Conservation (phyloP, 2,329 filamentous ascomycete species). For the Epichloe sylvatica region DNA sequence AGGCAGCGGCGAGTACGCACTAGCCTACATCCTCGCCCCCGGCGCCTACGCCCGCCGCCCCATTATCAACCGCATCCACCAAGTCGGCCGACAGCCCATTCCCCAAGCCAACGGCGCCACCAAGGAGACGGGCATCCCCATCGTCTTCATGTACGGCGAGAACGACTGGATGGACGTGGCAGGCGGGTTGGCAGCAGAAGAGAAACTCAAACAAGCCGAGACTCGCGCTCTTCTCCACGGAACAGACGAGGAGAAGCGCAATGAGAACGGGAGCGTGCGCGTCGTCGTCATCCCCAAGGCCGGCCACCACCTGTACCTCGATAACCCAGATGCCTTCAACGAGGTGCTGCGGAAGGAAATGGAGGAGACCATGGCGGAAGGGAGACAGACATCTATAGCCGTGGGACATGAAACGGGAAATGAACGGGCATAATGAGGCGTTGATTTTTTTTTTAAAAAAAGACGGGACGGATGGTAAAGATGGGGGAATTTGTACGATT, state of each 20-base stretch:
- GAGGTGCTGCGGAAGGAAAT: conserved; percentile 37
- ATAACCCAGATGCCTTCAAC: conserved; percentile 46
- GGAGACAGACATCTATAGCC: conserved; percentile 2
- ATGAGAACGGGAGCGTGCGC: conserved; percentile 68
- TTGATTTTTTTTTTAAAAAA: too few relatives aligned
- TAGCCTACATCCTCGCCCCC: conserved; percentile 84
- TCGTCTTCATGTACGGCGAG: conserved; percentile 93
- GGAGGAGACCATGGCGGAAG: conserved; percentile 29
- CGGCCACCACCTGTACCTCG: conserved; percentile 46
- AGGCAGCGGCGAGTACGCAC: conserved; percentile 84
- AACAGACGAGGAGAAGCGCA: conserved; percentile 51
- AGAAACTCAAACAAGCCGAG: conserved; percentile 61
- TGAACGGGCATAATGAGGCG: too few relatives aligned
- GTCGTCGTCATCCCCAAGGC: conserved; percentile 59
- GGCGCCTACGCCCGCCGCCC: conserved; percentile 85
- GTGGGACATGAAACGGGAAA: too few relatives aligned
- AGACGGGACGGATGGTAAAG: too few relatives aligned
- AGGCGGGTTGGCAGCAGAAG: conserved; percentile 66
- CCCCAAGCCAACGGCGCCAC: conserved; percentile 13
- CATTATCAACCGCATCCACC: conserved; percentile 72
- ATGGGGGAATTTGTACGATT: too few relatives aligned
- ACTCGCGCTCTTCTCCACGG: conserved; percentile 44
- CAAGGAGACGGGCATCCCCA: conserved; percentile 55
- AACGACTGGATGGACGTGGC: conserved; percentile 98
- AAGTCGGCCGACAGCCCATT: conserved; percentile 62